A percentile compares a stretch with the other conserved stretches of the same genome.
Evolutionary conservation across 2,329 filamentous ascomycete genomes (phyloP).

Genomic region (Malbranchea zuffiana): DNA sequence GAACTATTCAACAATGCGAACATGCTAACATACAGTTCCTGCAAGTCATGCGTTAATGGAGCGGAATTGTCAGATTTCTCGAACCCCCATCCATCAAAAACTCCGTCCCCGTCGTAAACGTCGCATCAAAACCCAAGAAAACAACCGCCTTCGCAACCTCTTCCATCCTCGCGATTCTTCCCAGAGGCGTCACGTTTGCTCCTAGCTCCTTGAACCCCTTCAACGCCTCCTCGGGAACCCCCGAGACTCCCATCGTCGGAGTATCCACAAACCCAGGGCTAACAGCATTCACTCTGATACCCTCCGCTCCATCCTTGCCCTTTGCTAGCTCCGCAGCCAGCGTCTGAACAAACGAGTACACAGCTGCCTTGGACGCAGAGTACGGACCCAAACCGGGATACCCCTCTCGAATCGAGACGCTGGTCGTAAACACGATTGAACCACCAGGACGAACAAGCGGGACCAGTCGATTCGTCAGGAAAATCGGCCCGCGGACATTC

Average conservation of each 20-base stretch:
- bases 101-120: constrained; percentile 14
- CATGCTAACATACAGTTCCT: too few relatives aligned
- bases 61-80: constrained; percentile 6
- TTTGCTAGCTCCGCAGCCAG: constrained; percentile 11
- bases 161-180: constrained; percentile 8
- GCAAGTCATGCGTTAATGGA: too few relatives aligned
- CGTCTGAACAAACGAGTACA: constrained; percentile 11
- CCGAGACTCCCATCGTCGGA: constrained; percentile 9
- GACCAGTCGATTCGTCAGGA: constrained; percentile 8
- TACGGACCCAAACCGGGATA: constrained; percentile 13
- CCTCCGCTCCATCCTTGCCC: constrained; percentile 5
- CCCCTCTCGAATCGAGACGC: constrained; percentile 10
- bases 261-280: constrained; percentile 14
- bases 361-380: constrained; percentile 12
- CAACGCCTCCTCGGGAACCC: constrained; percentile 4
- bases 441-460: constrained; percentile 9
- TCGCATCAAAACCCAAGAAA: constrained; percentile 14
- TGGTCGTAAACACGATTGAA: constrained; percentile 13
- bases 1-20: too few relatives aligned
- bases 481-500: constrained; percentile 13
- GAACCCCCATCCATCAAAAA: constrained; percentile 12
- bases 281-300: constrained; percentile 11
- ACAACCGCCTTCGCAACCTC: constrained; percentile 13
- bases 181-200: constrained; percentile 8
- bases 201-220: constrained; percentile 7